Conservation (phyloP, 306 rosid species). For the Castanopsis chinensis region DNA sequence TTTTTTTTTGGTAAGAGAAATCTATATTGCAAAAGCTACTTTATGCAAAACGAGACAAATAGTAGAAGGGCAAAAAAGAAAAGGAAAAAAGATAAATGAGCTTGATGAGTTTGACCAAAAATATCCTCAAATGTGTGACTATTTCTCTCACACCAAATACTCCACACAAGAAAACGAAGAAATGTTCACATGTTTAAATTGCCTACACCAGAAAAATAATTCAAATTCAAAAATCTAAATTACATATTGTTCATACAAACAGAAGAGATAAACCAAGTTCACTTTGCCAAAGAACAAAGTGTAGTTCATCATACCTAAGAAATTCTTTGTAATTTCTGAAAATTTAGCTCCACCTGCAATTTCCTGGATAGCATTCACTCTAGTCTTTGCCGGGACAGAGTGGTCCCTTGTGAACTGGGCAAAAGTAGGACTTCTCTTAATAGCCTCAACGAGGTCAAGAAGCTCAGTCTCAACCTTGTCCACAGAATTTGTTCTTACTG, state of each 20-base stretch:
- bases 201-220: background rate
- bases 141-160: background rate
- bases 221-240: background rate
- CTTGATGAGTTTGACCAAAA: background rate
- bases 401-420: constrained; percentile 63
- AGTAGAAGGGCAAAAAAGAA: too few species aligned
- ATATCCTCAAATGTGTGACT: background rate
- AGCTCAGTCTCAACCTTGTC: constrained; percentile 85
- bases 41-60: too few species aligned
- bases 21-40: too few species aligned
- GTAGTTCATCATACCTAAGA: constrained; percentile 60
- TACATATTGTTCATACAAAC: background rate
- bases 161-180: background rate
- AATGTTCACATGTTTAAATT: background rate
- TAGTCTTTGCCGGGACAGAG: constrained; percentile 52
- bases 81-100: background rate
- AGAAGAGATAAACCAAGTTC: constrained; percentile 1
- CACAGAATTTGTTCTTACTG: constrained; percentile 60
- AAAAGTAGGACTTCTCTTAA: constrained; percentile 53
- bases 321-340: constrained; percentile 68
- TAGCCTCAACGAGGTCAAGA: constrained; percentile 50
- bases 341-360: constrained; percentile 61
- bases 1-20: too few species aligned
- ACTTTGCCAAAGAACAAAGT: background rate
- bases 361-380: constrained; percentile 58